Conservation (phyloP, 148 eudicot genomes). For the Euryodendron excelsum region DNA sequence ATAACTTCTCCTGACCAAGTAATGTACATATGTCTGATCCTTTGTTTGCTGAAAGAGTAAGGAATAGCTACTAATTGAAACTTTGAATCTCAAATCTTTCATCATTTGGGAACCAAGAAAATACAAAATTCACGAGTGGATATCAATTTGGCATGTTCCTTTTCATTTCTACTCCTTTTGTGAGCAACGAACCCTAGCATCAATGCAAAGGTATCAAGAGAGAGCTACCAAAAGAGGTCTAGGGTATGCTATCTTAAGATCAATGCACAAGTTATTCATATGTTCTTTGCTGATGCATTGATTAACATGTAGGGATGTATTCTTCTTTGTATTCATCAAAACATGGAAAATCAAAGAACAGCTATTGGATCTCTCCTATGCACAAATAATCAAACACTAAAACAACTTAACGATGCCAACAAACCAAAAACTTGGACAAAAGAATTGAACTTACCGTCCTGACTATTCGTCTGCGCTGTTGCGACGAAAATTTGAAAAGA, state of each 20-base stretch:
- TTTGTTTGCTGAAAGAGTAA: too few relatives aligned
- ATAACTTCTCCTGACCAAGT: background rate
- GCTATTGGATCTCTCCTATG: background rate
- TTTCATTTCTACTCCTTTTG: background rate
- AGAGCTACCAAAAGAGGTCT: background rate
- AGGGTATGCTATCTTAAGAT: background rate
- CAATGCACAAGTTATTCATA: too few relatives aligned
- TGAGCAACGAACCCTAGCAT: background rate
- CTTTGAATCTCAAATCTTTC: background rate
- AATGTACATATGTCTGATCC: too few relatives aligned
- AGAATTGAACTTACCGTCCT: constrained; percentile 50
- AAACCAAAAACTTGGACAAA: background rate
- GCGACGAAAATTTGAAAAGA: constrained; percentile 21
- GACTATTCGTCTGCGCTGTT: constrained; percentile 29
- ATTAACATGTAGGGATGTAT: background rate
- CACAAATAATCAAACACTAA: background rate
- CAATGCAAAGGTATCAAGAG: background rate
- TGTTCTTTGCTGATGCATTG: background rate
- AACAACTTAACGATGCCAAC: too few relatives aligned
- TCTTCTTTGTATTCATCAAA: background rate
- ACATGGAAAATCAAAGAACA: background rate
- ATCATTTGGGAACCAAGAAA: background rate
- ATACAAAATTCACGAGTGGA: background rate
- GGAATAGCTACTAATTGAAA: too few relatives aligned
- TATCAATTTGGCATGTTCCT: background rate